Base-by-base conservation (phyloP, 257 asterid genomes). In the Fraxinus pennsylvanica region DNA sequence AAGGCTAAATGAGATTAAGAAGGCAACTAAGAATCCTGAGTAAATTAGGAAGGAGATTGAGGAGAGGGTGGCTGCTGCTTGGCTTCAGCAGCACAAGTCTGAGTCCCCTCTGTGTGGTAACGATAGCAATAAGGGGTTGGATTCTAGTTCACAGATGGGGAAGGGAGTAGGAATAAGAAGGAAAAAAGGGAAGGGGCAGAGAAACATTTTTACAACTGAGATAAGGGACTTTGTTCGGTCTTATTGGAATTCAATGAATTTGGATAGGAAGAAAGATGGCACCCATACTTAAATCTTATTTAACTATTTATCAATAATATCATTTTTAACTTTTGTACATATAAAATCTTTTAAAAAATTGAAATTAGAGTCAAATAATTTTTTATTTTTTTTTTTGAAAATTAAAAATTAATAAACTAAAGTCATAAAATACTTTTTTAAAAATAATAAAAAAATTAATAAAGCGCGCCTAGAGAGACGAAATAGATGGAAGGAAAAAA, bases 21-120 rank as follows among this genome's bases (percentile, higher is more conserved):
- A 92, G 87, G 92, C 89, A 6, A 82, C 85, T 43, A 90, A 90
- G 85, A 92, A 94, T 0, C 89, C 87, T 10, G 97, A 90, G 79
- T 96, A 92, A 83, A 85, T 90, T 75, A 88, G 96, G 92, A 89
- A 85, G 81, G 97, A 92, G 82, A 88, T 92, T 80, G 94, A 92
- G 87, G 94, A 89, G 68, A 90, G 90, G 68, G 96, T 90, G 68
- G 94, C 96, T n/a, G 97, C 97, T 70, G 96, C 96, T 7, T 84
- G 92, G 79, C 87, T 92, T 78, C 78, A 89, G 90, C 94, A 92
- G 86, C 92, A 90, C 77, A 89, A 87, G 76, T 83, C 97, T 0
- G 91, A 86, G 76, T 77, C 85, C 13, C 82, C 85, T 74, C 69
- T 71, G 17, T 71, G 89, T 36, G 45, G 45, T 39, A 39, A 39